Percentiles rank a stretch among this genome's conserved stretches.
Evolutionary conservation across 2,329 filamentous ascomycete genomes (phyloP).

Genomic region (Lachnellula suecica): DNA sequence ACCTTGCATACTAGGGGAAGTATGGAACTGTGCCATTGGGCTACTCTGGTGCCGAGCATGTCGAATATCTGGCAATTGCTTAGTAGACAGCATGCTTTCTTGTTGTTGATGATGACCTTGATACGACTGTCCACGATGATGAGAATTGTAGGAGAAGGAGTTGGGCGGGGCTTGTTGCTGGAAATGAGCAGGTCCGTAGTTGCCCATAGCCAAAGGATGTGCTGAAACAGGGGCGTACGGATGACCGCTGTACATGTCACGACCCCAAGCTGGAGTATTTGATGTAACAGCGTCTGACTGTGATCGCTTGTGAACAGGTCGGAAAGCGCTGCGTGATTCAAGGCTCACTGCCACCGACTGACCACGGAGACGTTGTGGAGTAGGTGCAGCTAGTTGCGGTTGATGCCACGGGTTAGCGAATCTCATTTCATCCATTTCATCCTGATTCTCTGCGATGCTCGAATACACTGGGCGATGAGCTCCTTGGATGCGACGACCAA

Average conservation of each 20-base stretch:
- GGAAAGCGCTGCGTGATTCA: slow-evolving; percentile 15
- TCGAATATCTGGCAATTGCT: background rate
- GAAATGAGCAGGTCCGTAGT: background rate
- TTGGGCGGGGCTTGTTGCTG: background rate
- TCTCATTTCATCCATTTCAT: background rate
- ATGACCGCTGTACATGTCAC: background rate
- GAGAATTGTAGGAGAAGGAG: background rate
- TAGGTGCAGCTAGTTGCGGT: slow-evolving; percentile 25
- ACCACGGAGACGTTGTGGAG: slow-evolving; percentile 20
- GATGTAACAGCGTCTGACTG: slow-evolving; percentile 30
- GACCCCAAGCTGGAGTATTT: slow-evolving; percentile 11
- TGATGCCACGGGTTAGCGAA: slow-evolving; percentile 11
- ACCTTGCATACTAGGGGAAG: slow-evolving; percentile 27
- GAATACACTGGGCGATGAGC: slow-evolving; percentile 22
- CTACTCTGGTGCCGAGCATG: slow-evolving; percentile 15
- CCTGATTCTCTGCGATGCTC: slow-evolving; percentile 24
- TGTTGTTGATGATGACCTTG: background rate
- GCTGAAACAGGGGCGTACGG: background rate
- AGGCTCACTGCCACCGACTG: slow-evolving; percentile 25
- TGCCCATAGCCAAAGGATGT: background rate
- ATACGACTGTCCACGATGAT: background rate
- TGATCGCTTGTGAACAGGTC: slow-evolving; percentile 28
- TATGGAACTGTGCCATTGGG: slow-evolving; percentile 9
- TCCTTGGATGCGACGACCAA: slow-evolving; percentile 14
- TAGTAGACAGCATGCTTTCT: background rate